Percentiles rank a stretch among this genome's conserved stretches.
phyloP scores from a whole-genome alignment of 1,139 yeast species.

The Saccharomyces uvarum region DNA sequence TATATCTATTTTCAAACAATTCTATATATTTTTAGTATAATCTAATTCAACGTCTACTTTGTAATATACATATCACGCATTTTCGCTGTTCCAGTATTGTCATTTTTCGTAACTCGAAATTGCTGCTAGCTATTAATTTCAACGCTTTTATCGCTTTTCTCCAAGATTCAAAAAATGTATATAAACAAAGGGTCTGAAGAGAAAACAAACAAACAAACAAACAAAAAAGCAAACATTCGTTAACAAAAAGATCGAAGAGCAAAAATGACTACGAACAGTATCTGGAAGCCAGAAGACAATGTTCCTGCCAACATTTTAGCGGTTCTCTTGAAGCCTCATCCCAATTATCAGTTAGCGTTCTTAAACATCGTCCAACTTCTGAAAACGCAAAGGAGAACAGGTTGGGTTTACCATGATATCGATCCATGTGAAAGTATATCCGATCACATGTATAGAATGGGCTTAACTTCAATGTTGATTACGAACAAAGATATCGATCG shows the following conservation, averaged over 20 bases:
- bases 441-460: constrained; percentile 97
- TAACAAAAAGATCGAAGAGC: background rate
- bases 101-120: background rate
- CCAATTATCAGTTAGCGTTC: constrained; percentile 57
- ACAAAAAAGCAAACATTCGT: background rate
- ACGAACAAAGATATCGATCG: constrained; percentile 43
- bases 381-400: constrained; percentile 82
- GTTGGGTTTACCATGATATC: constrained; percentile 81
- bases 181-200: constrained; percentile 37
- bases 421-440: constrained; percentile 65
- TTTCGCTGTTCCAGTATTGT: background rate
- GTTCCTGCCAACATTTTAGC: constrained; percentile 22
- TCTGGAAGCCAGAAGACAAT: constrained; percentile 31
- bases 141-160: background rate
- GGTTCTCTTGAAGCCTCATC: constrained; percentile 16
- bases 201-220: background rate
- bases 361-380: constrained; percentile 68
- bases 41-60: constrained; percentile 4
- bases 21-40: constrained; percentile 2
- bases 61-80: background rate
- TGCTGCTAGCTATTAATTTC: background rate
- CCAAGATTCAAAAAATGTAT: background rate
- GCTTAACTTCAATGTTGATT: constrained; percentile 68
- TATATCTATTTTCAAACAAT: constrained; percentile 1
- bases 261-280: background rate